Conservation (phyloP, 441 rosid genomes). For the Adansonia rubrostipa region DNA sequence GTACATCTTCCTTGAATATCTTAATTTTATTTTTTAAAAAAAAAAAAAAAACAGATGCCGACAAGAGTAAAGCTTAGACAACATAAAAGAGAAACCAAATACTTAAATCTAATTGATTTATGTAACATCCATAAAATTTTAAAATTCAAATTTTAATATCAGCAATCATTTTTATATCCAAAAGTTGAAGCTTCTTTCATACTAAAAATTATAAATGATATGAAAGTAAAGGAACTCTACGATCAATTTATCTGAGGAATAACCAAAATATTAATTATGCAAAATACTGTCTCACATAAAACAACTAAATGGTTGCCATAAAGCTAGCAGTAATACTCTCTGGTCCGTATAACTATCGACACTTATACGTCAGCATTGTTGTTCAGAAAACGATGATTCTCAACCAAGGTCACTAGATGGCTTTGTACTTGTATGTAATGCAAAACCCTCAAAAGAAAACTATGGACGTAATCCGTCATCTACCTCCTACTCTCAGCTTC, state of each 20-base stretch:
- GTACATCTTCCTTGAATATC: too few species aligned
- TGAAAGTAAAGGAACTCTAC: neutral
- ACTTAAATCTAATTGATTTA: too few species aligned
- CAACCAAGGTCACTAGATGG: neutral
- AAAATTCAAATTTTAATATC: conserved; percentile 13
- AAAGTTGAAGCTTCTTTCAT: too few species aligned
- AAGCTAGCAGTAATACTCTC: neutral
- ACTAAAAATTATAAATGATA: neutral
- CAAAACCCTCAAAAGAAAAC: conserved; percentile 6
- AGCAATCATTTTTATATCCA: neutral
- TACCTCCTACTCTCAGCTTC: neutral
- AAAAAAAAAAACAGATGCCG: too few species aligned
- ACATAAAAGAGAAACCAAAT: too few species aligned
- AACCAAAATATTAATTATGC: neutral
- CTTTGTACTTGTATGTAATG: neutral
- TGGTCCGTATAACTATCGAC: conserved; percentile 4
- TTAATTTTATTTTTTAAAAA: too few species aligned
- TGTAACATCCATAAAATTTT: too few species aligned
- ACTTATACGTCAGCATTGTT: neutral
- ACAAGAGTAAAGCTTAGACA: too few species aligned
- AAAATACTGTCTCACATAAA: neutral
- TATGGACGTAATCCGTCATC: neutral
- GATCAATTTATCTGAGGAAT: neutral
- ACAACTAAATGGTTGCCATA: neutral
- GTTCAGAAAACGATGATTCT: neutral